These are phyloP conservation scores for Chlamydomonas sp. DNA, from an alignment of 139 green algal species.

Conservation along the genomic window DNA sequence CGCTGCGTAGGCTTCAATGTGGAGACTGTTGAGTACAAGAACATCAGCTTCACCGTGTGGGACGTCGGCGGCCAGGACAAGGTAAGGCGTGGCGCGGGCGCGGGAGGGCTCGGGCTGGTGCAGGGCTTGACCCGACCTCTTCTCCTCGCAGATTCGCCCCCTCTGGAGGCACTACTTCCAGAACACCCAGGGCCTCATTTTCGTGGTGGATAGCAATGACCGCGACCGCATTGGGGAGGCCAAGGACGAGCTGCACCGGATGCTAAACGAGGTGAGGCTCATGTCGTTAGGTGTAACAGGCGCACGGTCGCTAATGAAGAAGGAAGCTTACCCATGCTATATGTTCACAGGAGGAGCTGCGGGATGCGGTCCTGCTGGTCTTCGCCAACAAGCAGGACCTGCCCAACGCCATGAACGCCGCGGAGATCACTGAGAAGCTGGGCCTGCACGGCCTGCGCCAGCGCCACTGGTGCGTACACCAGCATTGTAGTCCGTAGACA, in stretches of 20 bases:
- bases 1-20: slow-evolving; percentile 83
- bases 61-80: slow-evolving; percentile 98
- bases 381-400: slow-evolving; percentile 99
- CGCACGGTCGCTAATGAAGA: background rate
- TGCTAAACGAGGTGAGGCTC: slow-evolving; percentile 95
- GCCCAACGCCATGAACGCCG: slow-evolving; percentile 99
- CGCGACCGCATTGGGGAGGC: slow-evolving; percentile 93
- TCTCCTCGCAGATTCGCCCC: slow-evolving; percentile 82
- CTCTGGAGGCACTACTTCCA: slow-evolving; percentile 98
- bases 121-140: background rate
- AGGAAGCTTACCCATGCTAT: background rate
- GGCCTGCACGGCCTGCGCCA: slow-evolving; percentile 95
- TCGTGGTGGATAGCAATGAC: slow-evolving; percentile 98
- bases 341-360: slow-evolving; percentile 91
- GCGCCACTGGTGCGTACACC: slow-evolving; percentile 89
- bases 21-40: slow-evolving; percentile 97
- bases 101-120: background rate
- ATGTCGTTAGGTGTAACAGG: background rate
- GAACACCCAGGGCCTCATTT: slow-evolving; percentile 99
- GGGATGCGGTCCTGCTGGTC: slow-evolving; percentile 96
- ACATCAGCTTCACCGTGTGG: slow-evolving; percentile 96
- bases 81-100: slow-evolving; percentile 80
- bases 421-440: slow-evolving; percentile 99
- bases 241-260: slow-evolving; percentile 97
- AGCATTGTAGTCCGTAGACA: background rate